Evolutionary conservation across 73 alveolate genomes (phyloP).

Genomic region (Paramecium octaurelia): DNA sequence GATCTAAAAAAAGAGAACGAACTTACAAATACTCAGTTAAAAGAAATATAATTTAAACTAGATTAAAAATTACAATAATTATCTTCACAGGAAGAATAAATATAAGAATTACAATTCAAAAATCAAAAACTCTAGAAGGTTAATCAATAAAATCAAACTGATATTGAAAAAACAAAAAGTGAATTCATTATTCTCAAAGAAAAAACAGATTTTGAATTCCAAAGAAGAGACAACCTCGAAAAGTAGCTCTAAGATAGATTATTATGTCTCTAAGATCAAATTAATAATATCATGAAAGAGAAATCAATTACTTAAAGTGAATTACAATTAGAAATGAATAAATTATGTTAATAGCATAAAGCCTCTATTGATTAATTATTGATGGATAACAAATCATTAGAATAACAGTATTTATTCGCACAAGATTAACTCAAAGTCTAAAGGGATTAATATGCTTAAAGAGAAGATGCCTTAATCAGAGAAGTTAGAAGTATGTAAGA

Average conservation of each 20-base stretch:
- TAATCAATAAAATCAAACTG: not conserved
- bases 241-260: not conserved
- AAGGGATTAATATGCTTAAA: not conserved
- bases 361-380: conserved; percentile 8
- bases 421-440: not conserved
- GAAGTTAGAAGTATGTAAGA: conserved; percentile 48
- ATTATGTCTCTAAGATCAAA: conserved; percentile 21
- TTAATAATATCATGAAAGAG: conserved; percentile 46
- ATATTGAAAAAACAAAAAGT: conserved; percentile 33
- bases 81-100: not conserved
- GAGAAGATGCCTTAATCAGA: conserved; percentile 15
- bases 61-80: not conserved
- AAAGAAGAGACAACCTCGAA: conserved; percentile 13
- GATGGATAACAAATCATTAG: conserved; percentile 7
- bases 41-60: not conserved
- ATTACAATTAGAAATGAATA: not conserved
- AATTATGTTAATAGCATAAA: conserved; percentile 27
- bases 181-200: conserved; percentile 17
- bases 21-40: not conserved
- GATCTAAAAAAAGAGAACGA: not conserved
- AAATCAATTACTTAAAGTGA: conserved; percentile 3
- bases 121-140: not conserved
- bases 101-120: not conserved
- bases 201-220: not conserved
- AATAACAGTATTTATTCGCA: not conserved